Conservation (phyloP, 805 yeast genomes). For the Komagataella pseudopastoris region DNA sequence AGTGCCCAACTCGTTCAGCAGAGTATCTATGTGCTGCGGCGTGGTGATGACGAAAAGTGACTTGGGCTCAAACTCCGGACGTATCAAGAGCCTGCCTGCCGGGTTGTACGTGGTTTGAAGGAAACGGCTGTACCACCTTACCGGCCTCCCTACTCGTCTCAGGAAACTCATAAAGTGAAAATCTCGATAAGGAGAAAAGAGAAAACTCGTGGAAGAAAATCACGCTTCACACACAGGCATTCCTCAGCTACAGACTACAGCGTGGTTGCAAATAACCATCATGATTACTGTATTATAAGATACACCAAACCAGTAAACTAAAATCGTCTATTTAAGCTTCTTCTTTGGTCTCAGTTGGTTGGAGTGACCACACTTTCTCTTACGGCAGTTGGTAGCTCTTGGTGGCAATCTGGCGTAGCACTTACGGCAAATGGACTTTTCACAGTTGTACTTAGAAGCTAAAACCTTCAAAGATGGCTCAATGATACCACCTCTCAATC, state of each 20-base stretch:
- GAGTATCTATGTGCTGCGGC: constrained; percentile 12
- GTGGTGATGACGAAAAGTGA: constrained; percentile 15
- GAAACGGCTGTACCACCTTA: not conserved
- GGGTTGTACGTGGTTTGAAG: not conserved
- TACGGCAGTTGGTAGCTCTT: constrained; percentile 99
- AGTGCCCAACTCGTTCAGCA: constrained; percentile 6
- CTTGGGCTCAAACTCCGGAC: not conserved
- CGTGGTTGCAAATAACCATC: not conserved
- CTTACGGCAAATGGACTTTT: constrained; percentile 97
- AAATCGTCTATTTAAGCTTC: constrained; percentile 78
- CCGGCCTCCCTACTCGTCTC: not conserved
- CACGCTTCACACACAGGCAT: not conserved
- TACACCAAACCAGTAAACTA: constrained; percentile 2
- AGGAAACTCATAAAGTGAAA: not conserved
- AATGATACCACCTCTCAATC: constrained; percentile 76
- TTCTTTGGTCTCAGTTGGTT: constrained; percentile 99
- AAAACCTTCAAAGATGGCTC: constrained; percentile 99
- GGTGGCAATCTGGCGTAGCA: constrained; percentile 99
- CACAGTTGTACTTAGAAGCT: constrained; percentile 99
- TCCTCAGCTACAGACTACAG: not conserved
- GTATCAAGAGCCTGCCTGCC: not conserved
- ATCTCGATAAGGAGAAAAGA: not conserved
- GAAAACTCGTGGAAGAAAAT: not conserved
- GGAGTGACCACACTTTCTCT: constrained; percentile 99
- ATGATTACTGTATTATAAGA: not conserved